Evolutionary conservation across 2,329 filamentous ascomycete genomes (phyloP).

Genomic region (Scedosporium boydii): DNA sequence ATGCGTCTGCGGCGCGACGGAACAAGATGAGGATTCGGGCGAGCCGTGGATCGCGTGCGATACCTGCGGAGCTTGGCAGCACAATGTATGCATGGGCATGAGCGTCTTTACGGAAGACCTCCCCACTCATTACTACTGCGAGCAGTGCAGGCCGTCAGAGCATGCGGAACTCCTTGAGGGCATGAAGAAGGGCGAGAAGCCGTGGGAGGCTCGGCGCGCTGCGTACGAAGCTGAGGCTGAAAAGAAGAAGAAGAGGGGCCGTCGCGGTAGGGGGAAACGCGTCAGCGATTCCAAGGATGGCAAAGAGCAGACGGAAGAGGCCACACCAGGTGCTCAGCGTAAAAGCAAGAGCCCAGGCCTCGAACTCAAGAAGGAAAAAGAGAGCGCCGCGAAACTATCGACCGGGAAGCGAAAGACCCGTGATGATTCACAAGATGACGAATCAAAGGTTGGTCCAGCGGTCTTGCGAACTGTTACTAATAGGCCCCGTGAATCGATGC

Average conservation of each 20-base stretch:
- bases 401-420: conserved; percentile 48
- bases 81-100: conserved; percentile 91
- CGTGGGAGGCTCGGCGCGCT: conserved; percentile 67
- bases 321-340: conserved; percentile 9
- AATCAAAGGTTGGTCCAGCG: conserved; percentile 30
- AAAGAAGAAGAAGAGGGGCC: conserved; percentile 45
- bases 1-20: conserved; percentile 84
- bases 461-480: neutral
- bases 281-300: conserved; percentile 51
- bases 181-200: conserved; percentile 70
- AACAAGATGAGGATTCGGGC: conserved; percentile 75
- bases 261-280: conserved; percentile 56
- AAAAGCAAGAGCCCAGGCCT: conserved; percentile 6
- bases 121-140: conserved; percentile 83
- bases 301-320: conserved; percentile 9
- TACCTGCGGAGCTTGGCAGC: conserved; percentile 87
- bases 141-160: conserved; percentile 74
- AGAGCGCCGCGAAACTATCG: conserved; percentile 26
- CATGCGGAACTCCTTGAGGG: conserved; percentile 74
- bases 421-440: conserved; percentile 45
- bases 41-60: conserved; percentile 96
- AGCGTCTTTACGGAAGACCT: conserved; percentile 67
- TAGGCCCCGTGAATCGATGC: neutral
- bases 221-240: conserved; percentile 52
- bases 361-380: conserved; percentile 37